A percentile compares a stretch with the other conserved stretches of the same genome.
Evolutionary conservation across 805 yeast genomes (phyloP).

Genomic region (Candida dendrica): DNA sequence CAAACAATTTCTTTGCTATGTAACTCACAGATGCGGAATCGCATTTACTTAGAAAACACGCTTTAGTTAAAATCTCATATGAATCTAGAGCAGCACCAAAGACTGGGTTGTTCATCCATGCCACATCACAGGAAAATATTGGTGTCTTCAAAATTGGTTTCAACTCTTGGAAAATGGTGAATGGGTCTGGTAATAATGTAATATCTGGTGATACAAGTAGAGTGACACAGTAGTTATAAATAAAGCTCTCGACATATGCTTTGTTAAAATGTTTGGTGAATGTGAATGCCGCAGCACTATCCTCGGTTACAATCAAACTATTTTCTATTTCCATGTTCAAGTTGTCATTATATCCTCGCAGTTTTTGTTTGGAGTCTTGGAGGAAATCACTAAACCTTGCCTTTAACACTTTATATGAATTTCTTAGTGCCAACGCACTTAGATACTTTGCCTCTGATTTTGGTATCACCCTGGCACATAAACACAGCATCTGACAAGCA

Average conservation of each 20-base stretch:
- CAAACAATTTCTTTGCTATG: constrained; percentile 11
- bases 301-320: constrained; percentile 4
- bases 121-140: constrained; percentile 26
- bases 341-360: constrained; percentile 11
- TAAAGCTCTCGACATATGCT: constrained; percentile 36
- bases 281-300: neutral
- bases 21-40: constrained; percentile 2
- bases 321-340: constrained; percentile 16
- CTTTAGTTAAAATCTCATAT: constrained; percentile 29
- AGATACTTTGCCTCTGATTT: constrained; percentile 19
- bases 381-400: constrained; percentile 12
- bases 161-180: constrained; percentile 27
- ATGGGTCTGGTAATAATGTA: constrained; percentile 35
- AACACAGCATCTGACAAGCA: constrained; percentile 31
- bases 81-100: constrained; percentile 30
- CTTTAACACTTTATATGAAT: constrained; percentile 29
- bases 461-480: constrained; percentile 28
- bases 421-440: constrained; percentile 25
- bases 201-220: constrained; percentile 28
- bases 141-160: constrained; percentile 27
- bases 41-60: constrained; percentile 23
- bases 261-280: constrained; percentile 18
- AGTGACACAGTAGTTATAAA: constrained; percentile 33
- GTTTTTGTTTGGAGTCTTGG: neutral
- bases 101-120: constrained; percentile 37